A percentile compares a stretch with the other conserved stretches of the same genome.
phyloP scores from a whole-genome alignment of 2,329 filamentous ascomycete genomes.

The Ceratocystis albifundus region DNA sequence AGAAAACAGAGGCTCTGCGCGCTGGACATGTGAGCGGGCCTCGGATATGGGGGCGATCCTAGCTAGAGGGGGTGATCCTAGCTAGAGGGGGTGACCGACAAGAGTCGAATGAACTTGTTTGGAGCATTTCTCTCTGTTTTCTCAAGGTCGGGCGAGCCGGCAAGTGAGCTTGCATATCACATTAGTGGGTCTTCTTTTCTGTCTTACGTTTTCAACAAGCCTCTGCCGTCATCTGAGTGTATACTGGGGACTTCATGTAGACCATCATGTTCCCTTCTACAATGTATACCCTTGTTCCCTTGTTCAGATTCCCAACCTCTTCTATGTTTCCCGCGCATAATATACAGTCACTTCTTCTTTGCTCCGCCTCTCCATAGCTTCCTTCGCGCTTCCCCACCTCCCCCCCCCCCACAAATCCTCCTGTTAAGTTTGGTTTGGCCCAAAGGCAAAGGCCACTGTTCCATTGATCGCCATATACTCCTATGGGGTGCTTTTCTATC shows the following conservation, averaged over 20 bases:
- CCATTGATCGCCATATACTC: not conserved
- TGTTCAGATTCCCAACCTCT: not conserved
- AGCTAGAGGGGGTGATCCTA: not conserved
- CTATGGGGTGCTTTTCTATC: not conserved
- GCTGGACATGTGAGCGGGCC: not conserved
- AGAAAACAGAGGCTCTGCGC: conserved; percentile 6
- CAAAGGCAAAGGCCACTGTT: conserved; percentile 4
- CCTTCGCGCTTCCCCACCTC: conserved; percentile 4
- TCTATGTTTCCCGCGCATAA: not conserved
- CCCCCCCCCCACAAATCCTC: conserved; percentile 18
- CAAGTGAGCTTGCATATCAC: not conserved
- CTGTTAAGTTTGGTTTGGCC: not conserved
- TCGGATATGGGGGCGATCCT: not conserved
- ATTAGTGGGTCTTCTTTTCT: not conserved
- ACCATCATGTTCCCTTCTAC: not conserved
- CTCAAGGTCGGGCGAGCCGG: not conserved
- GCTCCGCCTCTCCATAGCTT: conserved; percentile 8
- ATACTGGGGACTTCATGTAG: not conserved
- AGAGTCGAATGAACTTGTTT: not conserved
- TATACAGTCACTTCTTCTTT: not conserved
- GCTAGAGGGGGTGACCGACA: not conserved
- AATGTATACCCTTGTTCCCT: not conserved
- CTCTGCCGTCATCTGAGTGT: not conserved
- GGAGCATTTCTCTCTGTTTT: not conserved
- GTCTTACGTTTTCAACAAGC: not conserved